Conservation (phyloP, 352 stramenopile species). For the Globisporangium carolinianum region DNA sequence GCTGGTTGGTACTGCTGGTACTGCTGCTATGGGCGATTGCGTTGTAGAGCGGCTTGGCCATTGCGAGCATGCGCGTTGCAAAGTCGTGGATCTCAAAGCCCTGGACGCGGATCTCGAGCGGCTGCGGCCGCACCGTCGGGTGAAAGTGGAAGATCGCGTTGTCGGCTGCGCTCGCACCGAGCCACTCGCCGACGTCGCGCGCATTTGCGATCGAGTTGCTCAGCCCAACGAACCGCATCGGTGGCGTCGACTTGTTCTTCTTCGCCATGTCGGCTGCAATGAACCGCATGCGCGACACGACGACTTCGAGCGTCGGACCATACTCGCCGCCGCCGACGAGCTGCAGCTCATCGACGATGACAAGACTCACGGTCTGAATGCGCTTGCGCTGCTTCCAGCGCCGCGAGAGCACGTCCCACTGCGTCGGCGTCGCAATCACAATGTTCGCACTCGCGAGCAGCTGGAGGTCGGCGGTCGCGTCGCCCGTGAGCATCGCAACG, state of each 20-base stretch:
- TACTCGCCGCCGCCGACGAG: slow-evolving; percentile 90
- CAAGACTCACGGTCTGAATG: slow-evolving; percentile 91
- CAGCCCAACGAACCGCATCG: slow-evolving; percentile 93
- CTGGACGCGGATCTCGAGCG: slow-evolving; percentile 96
- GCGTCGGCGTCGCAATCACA: slow-evolving; percentile 90
- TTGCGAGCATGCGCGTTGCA: slow-evolving; percentile 94
- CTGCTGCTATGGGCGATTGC: slow-evolving; percentile 76
- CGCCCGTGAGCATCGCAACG: slow-evolving; percentile 92
- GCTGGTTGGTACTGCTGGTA: slow-evolving; percentile 23
- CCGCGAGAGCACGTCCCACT: slow-evolving; percentile 96
- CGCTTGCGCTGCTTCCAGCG: slow-evolving; percentile 96
- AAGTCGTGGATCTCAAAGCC: slow-evolving; percentile 98
- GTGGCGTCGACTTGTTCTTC: slow-evolving; percentile 31
- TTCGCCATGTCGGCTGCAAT: slow-evolving; percentile 89
- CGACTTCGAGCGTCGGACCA: slow-evolving; percentile 93
- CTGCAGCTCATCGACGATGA: slow-evolving; percentile 97
- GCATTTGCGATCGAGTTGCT: slow-evolving; percentile 97
- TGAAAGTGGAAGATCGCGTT: slow-evolving; percentile 89
- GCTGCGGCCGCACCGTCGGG: slow-evolving; percentile 92
- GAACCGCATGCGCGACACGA: slow-evolving; percentile 97
- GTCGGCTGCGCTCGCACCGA: slow-evolving; percentile 89
- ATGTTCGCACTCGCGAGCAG: slow-evolving; percentile 89
- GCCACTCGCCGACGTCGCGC: slow-evolving; percentile 96
- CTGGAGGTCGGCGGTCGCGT: slow-evolving; percentile 90
- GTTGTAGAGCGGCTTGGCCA: slow-evolving; percentile 98